Evolutionary conservation across 2,329 filamentous ascomycete species (phyloP), one percentile per base, ranked within the genome.

Genomic region (Thielaviopsis punctulata): DNA sequence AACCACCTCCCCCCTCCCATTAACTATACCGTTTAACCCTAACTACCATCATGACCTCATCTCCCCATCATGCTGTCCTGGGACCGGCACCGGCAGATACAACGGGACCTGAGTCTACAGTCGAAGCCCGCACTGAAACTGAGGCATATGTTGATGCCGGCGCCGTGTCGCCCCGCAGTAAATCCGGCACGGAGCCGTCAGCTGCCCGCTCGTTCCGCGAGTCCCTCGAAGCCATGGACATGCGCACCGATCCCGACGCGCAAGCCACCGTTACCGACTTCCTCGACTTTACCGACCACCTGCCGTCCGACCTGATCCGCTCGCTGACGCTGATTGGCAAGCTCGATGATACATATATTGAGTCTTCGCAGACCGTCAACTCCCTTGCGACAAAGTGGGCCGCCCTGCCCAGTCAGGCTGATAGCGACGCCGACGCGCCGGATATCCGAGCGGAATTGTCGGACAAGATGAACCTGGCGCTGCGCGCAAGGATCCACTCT

Each of bases 191-290:
- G 19, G 57, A 60, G 48, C 57, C 60, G 22, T 55, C 58, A 19
- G 59, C 59, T 10, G 55, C 58, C 25, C 52, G 53, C 24, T 55
- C 59, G 6, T 45, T 59, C 21, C 48, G 54, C 43, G 58, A 65
- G 57, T 58, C 63, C 4, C 65, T 73, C 53, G 65, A 65, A 53
- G 64, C 70, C 1, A 67, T 76, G 56, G 68, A 69, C 54, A 67
- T 73, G 62, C 74, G 75, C 58, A 70, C 72, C 51, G 79, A 83
- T 57, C 79, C 79, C 5, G 80, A 84, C 66, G 77, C 77, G 23
- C 78, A 82, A 59, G 78, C 80, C 6, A 82, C 79, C n/a, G 74
- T 82, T 18, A 81, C 77, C 55, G 79, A 83, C 63, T 83, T 82
- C 61, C 74, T 83, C 62, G 79, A 83, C 62, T 80, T 79, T 58